Conservation (phyloP, 2,329 filamentous ascomycete species). For the Chalara sp. region DNA sequence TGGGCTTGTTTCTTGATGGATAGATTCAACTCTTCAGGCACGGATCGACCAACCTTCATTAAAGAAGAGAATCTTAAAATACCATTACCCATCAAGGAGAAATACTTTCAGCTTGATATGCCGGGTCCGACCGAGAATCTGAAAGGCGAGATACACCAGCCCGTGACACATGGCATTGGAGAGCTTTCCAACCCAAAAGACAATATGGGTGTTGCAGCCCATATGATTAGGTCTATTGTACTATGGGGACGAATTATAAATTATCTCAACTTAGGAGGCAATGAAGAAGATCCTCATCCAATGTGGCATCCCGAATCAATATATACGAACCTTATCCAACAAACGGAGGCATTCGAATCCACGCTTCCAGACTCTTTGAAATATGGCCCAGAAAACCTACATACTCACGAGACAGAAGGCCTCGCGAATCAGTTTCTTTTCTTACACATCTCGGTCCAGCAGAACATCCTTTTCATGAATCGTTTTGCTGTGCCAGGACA, state of each 20-base stretch:
- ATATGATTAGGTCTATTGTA: slow-evolving; percentile 77
- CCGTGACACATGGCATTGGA: slow-evolving; percentile 54
- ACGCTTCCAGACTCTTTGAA: slow-evolving; percentile 64
- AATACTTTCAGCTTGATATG: slow-evolving; percentile 85
- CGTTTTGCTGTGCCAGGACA: slow-evolving; percentile 67
- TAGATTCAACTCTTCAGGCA: slow-evolving; percentile 92
- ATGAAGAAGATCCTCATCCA: slow-evolving; percentile 66
- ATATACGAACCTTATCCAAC: slow-evolving; percentile 62
- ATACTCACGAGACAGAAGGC: slow-evolving; percentile 75
- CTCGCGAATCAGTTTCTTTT: slow-evolving; percentile 90
- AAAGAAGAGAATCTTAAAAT: slow-evolving; percentile 85
- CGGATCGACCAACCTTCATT: slow-evolving; percentile 85
- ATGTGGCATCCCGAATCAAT: slow-evolving; percentile 80
- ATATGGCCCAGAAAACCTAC: slow-evolving; percentile 76
- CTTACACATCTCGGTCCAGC: slow-evolving; percentile 82
- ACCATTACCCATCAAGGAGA: slow-evolving; percentile 85
- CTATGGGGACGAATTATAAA: slow-evolving; percentile 87
- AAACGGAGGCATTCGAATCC: slow-evolving; percentile 63
- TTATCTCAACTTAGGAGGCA: slow-evolving; percentile 86
- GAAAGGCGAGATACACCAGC: slow-evolving; percentile 60
- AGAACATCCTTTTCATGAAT: slow-evolving; percentile 85
- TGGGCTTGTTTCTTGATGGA: slow-evolving; percentile 99
- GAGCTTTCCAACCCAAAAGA: slow-evolving; percentile 60
- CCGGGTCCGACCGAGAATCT: slow-evolving; percentile 80
- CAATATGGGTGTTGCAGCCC: slow-evolving; percentile 93